Conservation (phyloP, 371 early-diverging fungal genomes). For the Mucor indicus region DNA sequence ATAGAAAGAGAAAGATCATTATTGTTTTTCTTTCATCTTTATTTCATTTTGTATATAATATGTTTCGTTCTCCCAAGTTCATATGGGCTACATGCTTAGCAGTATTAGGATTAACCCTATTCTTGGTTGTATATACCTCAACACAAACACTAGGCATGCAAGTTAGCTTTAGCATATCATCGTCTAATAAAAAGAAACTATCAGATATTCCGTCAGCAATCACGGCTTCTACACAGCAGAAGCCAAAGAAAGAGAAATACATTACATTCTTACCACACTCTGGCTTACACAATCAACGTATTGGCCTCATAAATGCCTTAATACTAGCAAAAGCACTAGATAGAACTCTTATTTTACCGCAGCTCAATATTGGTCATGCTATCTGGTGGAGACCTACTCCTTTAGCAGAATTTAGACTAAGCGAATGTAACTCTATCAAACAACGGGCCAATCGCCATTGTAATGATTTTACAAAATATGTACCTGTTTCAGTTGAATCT, state of each 20-base stretch:
- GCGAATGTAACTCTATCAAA: too few species aligned
- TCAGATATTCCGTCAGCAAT: too few species aligned
- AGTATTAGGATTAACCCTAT: slow-evolving; percentile 8
- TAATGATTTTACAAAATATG: slow-evolving; percentile 37
- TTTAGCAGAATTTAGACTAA: slow-evolving; percentile 4
- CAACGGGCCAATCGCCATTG: slow-evolving; percentile 14
- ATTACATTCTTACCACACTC: slow-evolving; percentile 58
- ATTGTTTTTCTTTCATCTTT: too few species aligned
- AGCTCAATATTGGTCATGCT: slow-evolving; percentile 34
- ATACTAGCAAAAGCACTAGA: slow-evolving; percentile 51
- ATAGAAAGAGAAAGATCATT: too few species aligned
- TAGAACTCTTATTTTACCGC: slow-evolving; percentile 52
- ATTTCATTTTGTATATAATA: too few species aligned
- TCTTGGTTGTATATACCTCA: slow-evolving; percentile 16
- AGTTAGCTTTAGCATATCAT: slow-evolving; percentile 9
- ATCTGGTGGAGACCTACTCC: slow-evolving; percentile 27
- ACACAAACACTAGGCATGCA: slow-evolving; percentile 17
- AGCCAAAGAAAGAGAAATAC: slow-evolving; percentile 32
- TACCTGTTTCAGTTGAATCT: slow-evolving; percentile 32
- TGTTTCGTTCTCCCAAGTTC: slow-evolving; percentile 17
- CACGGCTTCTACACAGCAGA: too few species aligned
- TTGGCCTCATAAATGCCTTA: slow-evolving; percentile 51
- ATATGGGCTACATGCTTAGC: slow-evolving; percentile 18
- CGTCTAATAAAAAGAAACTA: neutral
- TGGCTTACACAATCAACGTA: slow-evolving; percentile 57